Base-by-base conservation (phyloP, 768 basidiomycete genomes). In the Collybia sp. region DNA sequence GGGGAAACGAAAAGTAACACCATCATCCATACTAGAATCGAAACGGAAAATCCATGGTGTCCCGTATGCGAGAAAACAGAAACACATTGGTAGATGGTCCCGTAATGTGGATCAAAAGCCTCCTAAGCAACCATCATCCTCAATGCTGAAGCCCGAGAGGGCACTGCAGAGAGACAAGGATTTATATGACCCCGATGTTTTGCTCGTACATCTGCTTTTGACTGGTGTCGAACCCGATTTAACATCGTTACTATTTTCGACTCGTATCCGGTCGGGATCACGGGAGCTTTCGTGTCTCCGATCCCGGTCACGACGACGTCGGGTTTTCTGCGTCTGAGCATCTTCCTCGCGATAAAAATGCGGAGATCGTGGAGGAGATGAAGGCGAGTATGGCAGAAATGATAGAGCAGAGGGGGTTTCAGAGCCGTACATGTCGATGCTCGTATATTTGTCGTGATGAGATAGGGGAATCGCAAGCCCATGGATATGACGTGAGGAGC, bases 51-150 rank as follows among this genome's bases (percentile, higher is more conserved):
- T 25, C 25, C 25, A 25, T 25, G 25, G n/a, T 25, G 25, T 25
- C 25, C 25, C 25, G 25, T 25, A 25, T 3, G 8, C 25, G 25
- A 25, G 25, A 25, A 25, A 25, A 25, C 25, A 25, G 3, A 25
- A 25, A 25, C 25, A 34, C 16, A 43, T 36, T 18, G 34, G 6
- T 13, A 19, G 19, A 47, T 16, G 20, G 30, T 34, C 13, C 15
- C 16, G 33, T 1, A 43, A 30, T 30, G 25, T 3, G 19, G 20
- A 15, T 60, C 57, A 73, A 57, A 73, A 73, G n/a, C 71, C 71
- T 36, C 70, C 71, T 6, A 73, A 60, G 43, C 71, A 73, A 13
- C 70, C 66, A 53, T 72, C 68, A 48, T 72, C 70, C 33, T 56
- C 49, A 12, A 55, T 41, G 30, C 57, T 55, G 48, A 71, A 63